These are phyloP conservation scores for Flaveria robusta DNA, from an alignment of 129 eudicot species.

Conservation along the genomic window DNA sequence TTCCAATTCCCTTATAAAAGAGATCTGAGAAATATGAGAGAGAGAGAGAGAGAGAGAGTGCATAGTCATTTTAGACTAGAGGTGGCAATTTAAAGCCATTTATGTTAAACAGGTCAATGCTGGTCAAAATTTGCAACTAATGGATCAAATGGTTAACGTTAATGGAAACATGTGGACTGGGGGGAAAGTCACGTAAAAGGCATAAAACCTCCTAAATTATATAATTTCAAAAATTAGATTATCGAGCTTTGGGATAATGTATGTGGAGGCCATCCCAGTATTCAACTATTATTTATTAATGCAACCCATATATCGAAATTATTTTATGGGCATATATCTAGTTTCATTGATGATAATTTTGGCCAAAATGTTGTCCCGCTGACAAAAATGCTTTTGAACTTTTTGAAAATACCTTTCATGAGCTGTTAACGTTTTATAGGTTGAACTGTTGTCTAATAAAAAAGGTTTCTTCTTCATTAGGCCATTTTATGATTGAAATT, in stretches of 20 bases:
- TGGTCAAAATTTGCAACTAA: neutral
- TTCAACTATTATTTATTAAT: neutral
- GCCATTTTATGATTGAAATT: neutral
- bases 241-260: neutral
- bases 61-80: neutral
- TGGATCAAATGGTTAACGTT: neutral
- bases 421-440: neutral
- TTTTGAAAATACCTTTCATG: neutral
- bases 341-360: no score
- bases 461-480: neutral
- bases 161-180: neutral
- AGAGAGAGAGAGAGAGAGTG: constrained; percentile 4
- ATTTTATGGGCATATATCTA: no score
- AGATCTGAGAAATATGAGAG: neutral
- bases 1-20: constrained; percentile 13
- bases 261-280: neutral
- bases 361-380: neutral
- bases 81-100: neutral
- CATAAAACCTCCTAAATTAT: neutral
- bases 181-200: neutral
- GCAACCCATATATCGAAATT: neutral
- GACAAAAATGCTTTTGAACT: neutral
- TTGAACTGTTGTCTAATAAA: neutral
- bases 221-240: neutral
- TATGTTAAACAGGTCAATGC: neutral